Conservation (phyloP, 2,329 filamentous ascomycete species). For the Sporothrix luriei region DNA sequence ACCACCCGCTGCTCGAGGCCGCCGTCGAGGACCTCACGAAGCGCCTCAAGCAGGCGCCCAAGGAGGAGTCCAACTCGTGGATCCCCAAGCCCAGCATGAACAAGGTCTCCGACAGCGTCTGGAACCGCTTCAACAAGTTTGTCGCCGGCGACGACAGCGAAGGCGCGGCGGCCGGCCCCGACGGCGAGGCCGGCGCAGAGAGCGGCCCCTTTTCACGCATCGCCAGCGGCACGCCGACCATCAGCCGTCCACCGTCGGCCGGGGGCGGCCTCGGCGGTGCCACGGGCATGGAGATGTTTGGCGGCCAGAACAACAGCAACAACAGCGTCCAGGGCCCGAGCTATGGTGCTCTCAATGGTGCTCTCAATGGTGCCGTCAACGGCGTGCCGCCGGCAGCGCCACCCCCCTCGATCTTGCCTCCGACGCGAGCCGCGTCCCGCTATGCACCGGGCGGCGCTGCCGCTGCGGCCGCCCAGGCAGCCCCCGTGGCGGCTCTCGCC, state of each 20-base stretch:
- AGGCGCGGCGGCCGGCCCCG: conserved; percentile 57
- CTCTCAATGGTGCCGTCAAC: conserved; percentile 38
- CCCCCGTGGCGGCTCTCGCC: background rate
- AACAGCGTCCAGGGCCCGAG: conserved; percentile 39
- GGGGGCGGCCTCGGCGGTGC: conserved; percentile 51
- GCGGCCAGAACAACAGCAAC: conserved; percentile 46
- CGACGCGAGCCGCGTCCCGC: conserved; percentile 54
- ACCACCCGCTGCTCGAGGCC: conserved; percentile 72
- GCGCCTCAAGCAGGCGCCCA: conserved; percentile 81
- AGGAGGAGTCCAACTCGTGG: conserved; percentile 80
- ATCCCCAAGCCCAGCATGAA: conserved; percentile 95
- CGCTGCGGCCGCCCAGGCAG: background rate
- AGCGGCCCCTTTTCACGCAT: conserved; percentile 82
- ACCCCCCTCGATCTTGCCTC: conserved; percentile 42
- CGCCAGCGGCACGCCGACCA: conserved; percentile 71
- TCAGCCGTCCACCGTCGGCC: conserved; percentile 72
- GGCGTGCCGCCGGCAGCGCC: conserved; percentile 18
- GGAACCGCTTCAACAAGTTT: conserved; percentile 94
- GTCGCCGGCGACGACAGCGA: conserved; percentile 88
- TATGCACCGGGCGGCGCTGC: conserved; percentile 49
- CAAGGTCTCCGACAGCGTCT: conserved; percentile 87
- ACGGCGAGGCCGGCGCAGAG: conserved; percentile 60
- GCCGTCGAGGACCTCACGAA: conserved; percentile 81
- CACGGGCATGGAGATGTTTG: conserved; percentile 74
- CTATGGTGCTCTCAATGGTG: conserved; percentile 42